phyloP scores from a whole-genome alignment of 78 protist species.

The Tieghemostelium lacteum region DNA sequence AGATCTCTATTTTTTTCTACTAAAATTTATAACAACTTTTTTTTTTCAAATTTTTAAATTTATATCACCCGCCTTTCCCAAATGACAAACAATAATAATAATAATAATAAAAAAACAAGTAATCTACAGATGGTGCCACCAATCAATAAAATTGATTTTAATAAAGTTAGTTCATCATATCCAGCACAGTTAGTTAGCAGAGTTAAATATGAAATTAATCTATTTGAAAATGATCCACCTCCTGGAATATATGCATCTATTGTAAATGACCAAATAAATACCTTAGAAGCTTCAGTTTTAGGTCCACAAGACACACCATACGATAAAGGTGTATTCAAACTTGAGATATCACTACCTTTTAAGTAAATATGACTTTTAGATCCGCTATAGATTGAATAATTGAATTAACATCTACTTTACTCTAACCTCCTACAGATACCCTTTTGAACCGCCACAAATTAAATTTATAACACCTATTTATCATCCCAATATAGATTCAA shows the following conservation, averaged over 20 bases:
- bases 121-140: no score
- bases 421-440: conserved; percentile 79
- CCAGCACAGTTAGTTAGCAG: neutral
- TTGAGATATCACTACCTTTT: conserved; percentile 51
- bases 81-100: no score
- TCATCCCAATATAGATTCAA: conserved; percentile 95
- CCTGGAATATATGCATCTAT: conserved; percentile 77
- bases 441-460: conserved; percentile 92
- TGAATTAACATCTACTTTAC: neutral
- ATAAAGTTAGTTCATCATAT: neutral
- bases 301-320: conserved; percentile 84
- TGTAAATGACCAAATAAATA: conserved; percentile 13
- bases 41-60: no score
- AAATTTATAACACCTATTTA: conserved; percentile 90
- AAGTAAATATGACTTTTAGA: conserved; percentile 10
- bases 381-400: neutral
- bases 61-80: no score
- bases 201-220: conserved; percentile 59
- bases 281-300: conserved; percentile 67
- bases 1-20: no score
- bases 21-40: no score
- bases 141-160: no score
- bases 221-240: conserved; percentile 72
- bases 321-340: conserved; percentile 63
- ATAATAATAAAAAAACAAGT: no score